Evolutionary conservation across 257 asterid genomes (phyloP).

Genomic region (Salvia rosmarinus): DNA sequence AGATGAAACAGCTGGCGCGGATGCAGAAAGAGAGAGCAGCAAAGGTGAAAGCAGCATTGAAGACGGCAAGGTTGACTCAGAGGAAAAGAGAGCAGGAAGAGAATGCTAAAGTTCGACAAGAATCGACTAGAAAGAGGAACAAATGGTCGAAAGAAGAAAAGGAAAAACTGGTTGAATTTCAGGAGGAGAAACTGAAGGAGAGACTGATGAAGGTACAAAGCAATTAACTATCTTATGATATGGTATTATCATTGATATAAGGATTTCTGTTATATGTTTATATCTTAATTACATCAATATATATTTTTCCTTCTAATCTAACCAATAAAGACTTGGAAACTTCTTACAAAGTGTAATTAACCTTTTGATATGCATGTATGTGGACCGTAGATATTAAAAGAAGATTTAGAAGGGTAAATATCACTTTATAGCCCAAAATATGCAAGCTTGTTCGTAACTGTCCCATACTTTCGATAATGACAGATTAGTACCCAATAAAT

Average conservation of each 20-base stretch:
- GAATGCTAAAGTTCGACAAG: conserved; percentile 46
- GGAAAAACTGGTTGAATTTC: conserved; percentile 56
- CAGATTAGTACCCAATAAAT: no score
- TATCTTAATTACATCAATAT: background rate
- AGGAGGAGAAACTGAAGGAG: conserved; percentile 73
- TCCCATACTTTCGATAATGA: no score
- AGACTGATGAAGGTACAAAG: conserved; percentile 68
- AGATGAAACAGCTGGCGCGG: conserved; percentile 53
- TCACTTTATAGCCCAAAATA: no score
- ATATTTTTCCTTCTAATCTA: no score
- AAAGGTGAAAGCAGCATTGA: conserved; percentile 51
- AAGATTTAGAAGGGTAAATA: no score
- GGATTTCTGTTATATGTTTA: background rate
- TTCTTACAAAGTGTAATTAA: no score
- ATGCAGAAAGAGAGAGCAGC: conserved; percentile 57
- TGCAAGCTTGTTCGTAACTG: no score
- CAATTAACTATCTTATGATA: background rate
- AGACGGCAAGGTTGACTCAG: conserved; percentile 49
- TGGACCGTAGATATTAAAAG: no score
- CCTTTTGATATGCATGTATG: no score
- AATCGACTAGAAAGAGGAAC: conserved; percentile 42
- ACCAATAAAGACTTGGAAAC: background rate
- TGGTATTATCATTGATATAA: background rate
- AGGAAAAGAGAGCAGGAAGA: conserved; percentile 61
- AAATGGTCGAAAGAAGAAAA: conserved; percentile 67